Base-by-base conservation (phyloP, 2,329 filamentous ascomycete species). In the Cercospora sojina region DNA sequence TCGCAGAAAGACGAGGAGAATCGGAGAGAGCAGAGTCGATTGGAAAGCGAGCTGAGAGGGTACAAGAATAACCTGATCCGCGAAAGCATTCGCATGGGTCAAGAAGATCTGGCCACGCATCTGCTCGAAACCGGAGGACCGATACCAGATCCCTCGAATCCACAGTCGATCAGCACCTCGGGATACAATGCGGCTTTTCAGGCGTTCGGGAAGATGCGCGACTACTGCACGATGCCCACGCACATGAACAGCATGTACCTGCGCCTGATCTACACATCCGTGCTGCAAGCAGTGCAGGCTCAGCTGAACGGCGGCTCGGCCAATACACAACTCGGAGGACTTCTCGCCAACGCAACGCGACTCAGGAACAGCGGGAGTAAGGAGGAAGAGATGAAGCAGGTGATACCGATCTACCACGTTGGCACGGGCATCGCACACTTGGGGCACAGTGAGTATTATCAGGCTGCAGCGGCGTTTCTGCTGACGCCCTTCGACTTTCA, bases 21-120 rank as follows among this genome's bases (percentile, higher is more conserved):
- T 73, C 86, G 87, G 71, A 80, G 82, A 1, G 90, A 96, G 78
- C 89, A 89, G 0, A 83, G 87, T 64, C 87, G 90, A n/a, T 83
- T 98, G 64, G 92, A 97, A 76, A 82, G 86, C 16, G 92, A 98
- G 78, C 83, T 99, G 20, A 93, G 93, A 78, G 90, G 90, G 1
- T 98, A 98, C 79, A 97, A 95, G 80, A 97, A 97, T 77, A 99
- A 98, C 74, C 81, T 98, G 51, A 93, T 99, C 74, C 97, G 97
- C 77, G 95, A 99, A 81, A 97, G 93, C 81, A 97, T 98, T 74
- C 73, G 75, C 61, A 97, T 98, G 88, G 94, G 92, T 53, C 91
- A 97, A 74, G 93, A 97, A 78, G 95, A 98, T 73, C 83, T 98
- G 5, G 95, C 92, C 49, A 88, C 87, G 68, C 93, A 97, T 79